Evolutionary conservation across 129 eudicot genomes (phyloP).

Genomic region (Flaveria bidentis): DNA sequence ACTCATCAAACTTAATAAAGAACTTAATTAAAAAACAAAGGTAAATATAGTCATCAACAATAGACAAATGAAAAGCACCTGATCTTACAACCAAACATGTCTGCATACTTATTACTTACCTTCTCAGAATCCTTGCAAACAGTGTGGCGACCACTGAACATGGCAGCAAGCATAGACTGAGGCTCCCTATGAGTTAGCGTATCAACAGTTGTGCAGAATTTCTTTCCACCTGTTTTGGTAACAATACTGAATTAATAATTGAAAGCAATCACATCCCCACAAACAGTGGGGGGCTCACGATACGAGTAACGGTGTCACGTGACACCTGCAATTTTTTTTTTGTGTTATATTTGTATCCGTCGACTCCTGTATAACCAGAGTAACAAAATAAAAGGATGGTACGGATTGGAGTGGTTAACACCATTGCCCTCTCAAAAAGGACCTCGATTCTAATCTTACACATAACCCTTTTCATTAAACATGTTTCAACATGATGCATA

Average conservation of each 20-base stretch:
- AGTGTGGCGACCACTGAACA: conserved; percentile 97
- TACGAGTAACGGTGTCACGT: too few species aligned
- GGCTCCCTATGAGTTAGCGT: conserved; percentile 89
- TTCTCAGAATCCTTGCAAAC: conserved; percentile 63
- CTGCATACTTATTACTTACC: conserved; percentile 36
- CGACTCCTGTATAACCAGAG: too few species aligned
- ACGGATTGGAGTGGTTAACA: too few species aligned
- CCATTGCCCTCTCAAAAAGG: too few species aligned
- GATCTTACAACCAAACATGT: conserved; percentile 15
- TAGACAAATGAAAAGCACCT: neutral
- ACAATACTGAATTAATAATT: conserved; percentile 1
- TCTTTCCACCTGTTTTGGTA: conserved; percentile 66
- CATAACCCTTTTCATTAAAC: too few species aligned
- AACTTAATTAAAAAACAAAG: neutral
- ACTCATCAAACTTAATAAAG: neutral
- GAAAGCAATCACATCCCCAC: neutral
- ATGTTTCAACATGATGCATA: too few species aligned
- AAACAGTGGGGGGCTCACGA: neutral
- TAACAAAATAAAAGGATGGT: too few species aligned
- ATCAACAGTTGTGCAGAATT: conserved; percentile 80
- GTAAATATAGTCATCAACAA: conserved; percentile 1
- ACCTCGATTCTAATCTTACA: too few species aligned
- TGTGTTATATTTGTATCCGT: too few species aligned
- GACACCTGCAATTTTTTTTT: too few species aligned
- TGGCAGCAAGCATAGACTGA: conserved; percentile 96